Conservation (phyloP, 2,329 filamentous ascomycete genomes). For the Trichophyton equinum region DNA sequence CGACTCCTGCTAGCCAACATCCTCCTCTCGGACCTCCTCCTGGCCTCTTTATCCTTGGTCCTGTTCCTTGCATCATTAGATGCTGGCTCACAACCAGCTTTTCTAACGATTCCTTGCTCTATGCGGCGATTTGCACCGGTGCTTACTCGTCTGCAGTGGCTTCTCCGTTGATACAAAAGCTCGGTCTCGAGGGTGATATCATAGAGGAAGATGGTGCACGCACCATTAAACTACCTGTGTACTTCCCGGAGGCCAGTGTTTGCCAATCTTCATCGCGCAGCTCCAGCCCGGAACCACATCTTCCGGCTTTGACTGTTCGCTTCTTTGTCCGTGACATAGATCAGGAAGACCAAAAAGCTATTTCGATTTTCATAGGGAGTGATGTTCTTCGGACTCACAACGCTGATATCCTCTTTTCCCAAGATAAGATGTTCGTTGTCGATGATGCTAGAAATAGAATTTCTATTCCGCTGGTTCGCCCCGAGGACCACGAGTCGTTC, state of each 20-base stretch:
- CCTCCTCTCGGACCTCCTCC: constrained; percentile 56
- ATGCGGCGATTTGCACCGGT: constrained; percentile 84
- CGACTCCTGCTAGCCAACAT: constrained; percentile 51
- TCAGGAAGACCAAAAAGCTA: constrained; percentile 39
- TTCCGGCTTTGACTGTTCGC: constrained; percentile 66
- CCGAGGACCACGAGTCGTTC: constrained; percentile 73
- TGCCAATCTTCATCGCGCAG: constrained; percentile 59
- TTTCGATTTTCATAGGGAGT: constrained; percentile 82
- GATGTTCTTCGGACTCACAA: constrained; percentile 76
- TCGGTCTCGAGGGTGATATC: constrained; percentile 57
- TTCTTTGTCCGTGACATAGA: constrained; percentile 57
- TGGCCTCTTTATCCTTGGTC: constrained; percentile 71
- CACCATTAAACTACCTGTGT: constrained; percentile 66
- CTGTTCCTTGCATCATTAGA: constrained; percentile 84
- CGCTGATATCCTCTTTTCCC: constrained; percentile 82
- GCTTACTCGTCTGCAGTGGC: constrained; percentile 81
- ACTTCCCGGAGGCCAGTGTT: constrained; percentile 80
- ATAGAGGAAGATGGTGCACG: constrained; percentile 53
- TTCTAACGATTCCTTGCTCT: constrained; percentile 76
- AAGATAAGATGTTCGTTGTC: constrained; percentile 76
- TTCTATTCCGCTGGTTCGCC: constrained; percentile 80
- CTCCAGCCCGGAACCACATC: constrained; percentile 58
- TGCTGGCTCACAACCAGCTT: constrained; percentile 91
- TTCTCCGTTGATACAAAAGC: constrained; percentile 57
- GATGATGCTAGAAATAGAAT: constrained; percentile 78